These are phyloP conservation scores for Xylaria multiplex DNA, from an alignment of 2,329 filamentous ascomycete genomes.

Conservation along the genomic window DNA sequence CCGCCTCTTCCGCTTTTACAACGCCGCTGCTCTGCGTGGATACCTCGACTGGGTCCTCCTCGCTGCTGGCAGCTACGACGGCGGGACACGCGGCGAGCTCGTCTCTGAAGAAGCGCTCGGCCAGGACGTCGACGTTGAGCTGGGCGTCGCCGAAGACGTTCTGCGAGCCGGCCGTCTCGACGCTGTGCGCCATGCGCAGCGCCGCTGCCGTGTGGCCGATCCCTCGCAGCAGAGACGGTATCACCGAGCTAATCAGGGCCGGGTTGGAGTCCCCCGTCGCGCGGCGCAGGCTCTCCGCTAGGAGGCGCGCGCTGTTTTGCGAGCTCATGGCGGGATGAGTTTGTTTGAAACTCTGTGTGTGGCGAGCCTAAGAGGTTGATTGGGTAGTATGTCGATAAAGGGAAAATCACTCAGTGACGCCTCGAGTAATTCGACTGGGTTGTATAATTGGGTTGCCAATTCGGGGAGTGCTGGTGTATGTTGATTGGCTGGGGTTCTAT, in stretches of 20 bases:
- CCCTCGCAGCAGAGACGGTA: slow-evolving; percentile 59
- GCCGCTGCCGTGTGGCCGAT: slow-evolving; percentile 57
- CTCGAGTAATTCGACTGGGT: background rate
- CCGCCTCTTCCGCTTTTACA: background rate
- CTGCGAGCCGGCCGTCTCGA: slow-evolving; percentile 59
- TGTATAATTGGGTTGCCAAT: slow-evolving; percentile 22
- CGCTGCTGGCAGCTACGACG: slow-evolving; percentile 64
- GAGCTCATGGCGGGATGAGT: slow-evolving; percentile 5
- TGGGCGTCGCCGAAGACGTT: slow-evolving; percentile 70
- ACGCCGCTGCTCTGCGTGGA: background rate
- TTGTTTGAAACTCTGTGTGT: background rate
- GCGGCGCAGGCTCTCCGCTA: slow-evolving; percentile 17
- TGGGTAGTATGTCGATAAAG: background rate
- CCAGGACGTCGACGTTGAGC: slow-evolving; percentile 66
- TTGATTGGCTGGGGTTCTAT: slow-evolving; percentile 24
- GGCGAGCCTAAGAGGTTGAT: background rate
- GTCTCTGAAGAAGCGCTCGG: slow-evolving; percentile 60
- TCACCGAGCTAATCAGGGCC: slow-evolving; percentile 56
- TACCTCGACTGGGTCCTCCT: slow-evolving; percentile 67
- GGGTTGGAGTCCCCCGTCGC: slow-evolving; percentile 33
- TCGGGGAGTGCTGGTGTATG: slow-evolving; percentile 14
- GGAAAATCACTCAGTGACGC: slow-evolving; percentile 22
- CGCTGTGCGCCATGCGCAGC: slow-evolving; percentile 57
- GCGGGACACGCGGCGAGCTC: slow-evolving; percentile 56
- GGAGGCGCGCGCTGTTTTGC: slow-evolving; percentile 3